These are phyloP conservation scores for Rhizophora mangle DNA, from an alignment of 345 rosid species.

Conservation along the genomic window DNA sequence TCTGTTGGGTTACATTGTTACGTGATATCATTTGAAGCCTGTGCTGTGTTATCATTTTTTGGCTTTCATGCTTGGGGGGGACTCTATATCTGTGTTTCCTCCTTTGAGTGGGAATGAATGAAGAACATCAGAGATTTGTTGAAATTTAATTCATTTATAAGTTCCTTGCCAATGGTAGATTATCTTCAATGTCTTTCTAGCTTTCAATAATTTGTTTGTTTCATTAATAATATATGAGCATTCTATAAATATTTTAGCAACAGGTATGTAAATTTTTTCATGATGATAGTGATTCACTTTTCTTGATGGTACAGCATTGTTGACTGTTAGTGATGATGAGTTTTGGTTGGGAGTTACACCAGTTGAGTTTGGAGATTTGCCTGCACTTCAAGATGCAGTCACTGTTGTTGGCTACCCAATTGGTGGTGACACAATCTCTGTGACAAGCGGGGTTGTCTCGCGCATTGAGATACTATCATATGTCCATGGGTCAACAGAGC, in stretches of 20 bases:
- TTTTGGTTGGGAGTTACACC: constrained; percentile 91
- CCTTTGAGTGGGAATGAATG: background rate
- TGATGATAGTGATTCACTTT: background rate
- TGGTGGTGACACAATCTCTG: constrained; percentile 96
- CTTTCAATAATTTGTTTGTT: background rate
- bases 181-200: background rate
- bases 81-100: background rate
- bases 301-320: constrained; percentile 48
- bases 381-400: constrained; percentile 94
- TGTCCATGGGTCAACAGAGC: constrained; percentile 91
- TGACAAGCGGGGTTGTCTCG: constrained; percentile 92
- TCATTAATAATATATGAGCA: background rate
- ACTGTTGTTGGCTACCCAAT: constrained; percentile 96
- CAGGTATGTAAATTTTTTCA: background rate
- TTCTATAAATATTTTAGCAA: background rate
- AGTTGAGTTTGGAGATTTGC: constrained; percentile 85
- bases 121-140: background rate
- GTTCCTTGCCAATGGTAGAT: background rate
- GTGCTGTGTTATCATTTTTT: no score
- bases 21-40: no score
- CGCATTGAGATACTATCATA: constrained; percentile 89
- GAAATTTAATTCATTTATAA: background rate
- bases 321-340: constrained; percentile 75
- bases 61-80: background rate
- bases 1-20: no score